phyloP scores from a whole-genome alignment of 768 basidiomycete genomes.

The Artomyces pyxidatus region DNA sequence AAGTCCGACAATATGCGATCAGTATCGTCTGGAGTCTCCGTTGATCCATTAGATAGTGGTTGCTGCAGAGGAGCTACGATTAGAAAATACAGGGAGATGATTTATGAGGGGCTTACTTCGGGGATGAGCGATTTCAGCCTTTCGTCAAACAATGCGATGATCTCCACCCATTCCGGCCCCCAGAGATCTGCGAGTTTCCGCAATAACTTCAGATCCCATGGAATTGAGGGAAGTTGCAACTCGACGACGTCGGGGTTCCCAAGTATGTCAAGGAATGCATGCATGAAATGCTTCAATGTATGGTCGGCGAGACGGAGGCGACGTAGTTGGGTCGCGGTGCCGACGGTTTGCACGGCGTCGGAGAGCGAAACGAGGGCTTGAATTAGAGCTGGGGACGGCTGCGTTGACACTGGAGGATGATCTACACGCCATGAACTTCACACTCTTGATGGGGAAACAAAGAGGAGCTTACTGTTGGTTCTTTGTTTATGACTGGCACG shows the following conservation, averaged over 20 bases:
- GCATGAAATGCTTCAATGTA: slow-evolving; percentile 17
- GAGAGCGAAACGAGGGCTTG: slow-evolving; percentile 48
- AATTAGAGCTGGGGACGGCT: slow-evolving; percentile 42
- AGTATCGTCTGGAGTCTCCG: too few species aligned
- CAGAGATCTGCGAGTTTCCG: slow-evolving; percentile 8
- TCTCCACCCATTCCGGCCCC: slow-evolving; percentile 2
- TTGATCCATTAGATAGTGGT: too few species aligned
- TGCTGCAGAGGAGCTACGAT: too few species aligned
- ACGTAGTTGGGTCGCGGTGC: slow-evolving; percentile 28
- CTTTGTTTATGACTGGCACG: too few species aligned
- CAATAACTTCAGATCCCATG: slow-evolving; percentile 18
- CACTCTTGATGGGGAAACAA: too few species aligned
- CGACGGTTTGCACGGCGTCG: slow-evolving; percentile 47
- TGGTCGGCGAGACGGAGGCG: neutral
- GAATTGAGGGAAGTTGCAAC: neutral
- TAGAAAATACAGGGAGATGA: too few species aligned
- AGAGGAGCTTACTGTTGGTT: too few species aligned
- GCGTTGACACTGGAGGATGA: slow-evolving; percentile 5
- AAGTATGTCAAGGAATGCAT: slow-evolving; percentile 1
- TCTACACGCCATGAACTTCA: too few species aligned
- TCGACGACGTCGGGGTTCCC: neutral
- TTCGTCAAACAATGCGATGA: neutral
- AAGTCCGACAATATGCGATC: slow-evolving; percentile 38
- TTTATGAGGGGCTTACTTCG: neutral
- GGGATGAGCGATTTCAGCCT: neutral